Base-by-base conservation (phyloP, 257 asterid species). In the Oldenlandia corymbosa region DNA sequence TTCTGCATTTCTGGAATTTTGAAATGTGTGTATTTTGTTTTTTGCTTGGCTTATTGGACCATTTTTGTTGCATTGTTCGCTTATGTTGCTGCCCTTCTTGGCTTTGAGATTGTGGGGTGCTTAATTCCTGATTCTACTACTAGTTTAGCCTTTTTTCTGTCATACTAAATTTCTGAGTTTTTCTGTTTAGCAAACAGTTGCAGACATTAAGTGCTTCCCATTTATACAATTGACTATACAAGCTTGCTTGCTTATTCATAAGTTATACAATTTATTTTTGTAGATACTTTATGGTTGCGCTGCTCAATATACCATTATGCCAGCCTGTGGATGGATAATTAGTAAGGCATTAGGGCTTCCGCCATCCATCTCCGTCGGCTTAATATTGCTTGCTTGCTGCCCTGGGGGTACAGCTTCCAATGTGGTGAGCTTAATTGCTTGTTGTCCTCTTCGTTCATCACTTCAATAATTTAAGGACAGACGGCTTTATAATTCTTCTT, bases 401-500 rank as follows among this genome's bases (percentile, higher is more conserved):
- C 98, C 98, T 0, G 98, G 98, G 1, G 98, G 98, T 23, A 86
- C 98, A 4, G 96, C 98, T 23, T 91, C 98, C 65, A 91, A 91
- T 36, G 98, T 91, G 94, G 98, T 91, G 83, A 77, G 88, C 30
- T 20, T 74, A 54, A 69, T 37, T 41, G 23, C 26, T 56, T 57
- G 20, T 18, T 23, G 18, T 26, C 46, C 36, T 24, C 14, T 52
- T 30, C 37, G n/a, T 13, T 21, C 30, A 51, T 31, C 26, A n/a
- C 45, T 41, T 24, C 23, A 58, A 37, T 18, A 14, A 5, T 10
- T 11, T 11, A 28, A 21, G 21, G 21, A 28, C 34, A 58, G 21
- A 17, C 32, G 24, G 20, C 1, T 8, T 68, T 48, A 45, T 5
- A 56, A 52, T 21, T 14, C 61, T 56, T 56, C 14, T 14, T 30